Base-by-base conservation (phyloP, 2,329 filamentous ascomycete genomes). In the Chaetomiaceae sp. region DNA sequence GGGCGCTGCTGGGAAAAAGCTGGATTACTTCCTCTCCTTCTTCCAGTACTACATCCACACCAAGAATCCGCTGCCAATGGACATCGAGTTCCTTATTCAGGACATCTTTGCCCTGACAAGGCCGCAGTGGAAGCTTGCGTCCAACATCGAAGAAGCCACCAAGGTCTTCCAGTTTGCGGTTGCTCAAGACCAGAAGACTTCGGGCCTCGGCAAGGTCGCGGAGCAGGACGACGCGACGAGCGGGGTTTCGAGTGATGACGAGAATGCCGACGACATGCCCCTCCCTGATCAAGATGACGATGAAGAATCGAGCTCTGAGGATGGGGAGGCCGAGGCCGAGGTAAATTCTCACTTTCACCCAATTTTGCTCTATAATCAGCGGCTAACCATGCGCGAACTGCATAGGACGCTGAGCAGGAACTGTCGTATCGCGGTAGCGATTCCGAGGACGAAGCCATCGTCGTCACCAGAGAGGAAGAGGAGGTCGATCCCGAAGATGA, bases 21-120 rank as follows among this genome's bases (percentile, higher is more conserved):
- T 99, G 9, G 93, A 99, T 64, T 97, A 96, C 68, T 99, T 97
- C 69, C 75, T 99, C 54, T 92, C 87, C 0, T 97, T 97, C 70
- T 89, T 99, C 62, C 91, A 88, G 79, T 97, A 96, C 68, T 99
- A 99, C 69, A 86, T 97, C 59, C 84, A 87, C 62, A 90, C 88
- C 17, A 99, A 99, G 69, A 83, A 92, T 17, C 78, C 87, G 0
- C 70, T 96, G 34, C 93, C 95, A 0, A 95, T 99, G 89, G 93
- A 99, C 58, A 88, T 97, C 41, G 93, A 99, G 52, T 99, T 99
- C 66, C 84, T 96, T 40, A 81, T 99, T 6, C 91, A 96, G 66
- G 93, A 99, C 66, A 91, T 88, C 0, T 97, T 87, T 69, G 83
- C 85, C 21, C 71, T 90, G 30, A 86, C 90, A 12, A 81, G 93